A percentile compares a stretch with the other conserved stretches of the same genome.
These are phyloP conservation scores for Pyrenophora graminea DNA, from an alignment of 2,329 filamentous ascomycete species.

Conservation along the genomic window DNA sequence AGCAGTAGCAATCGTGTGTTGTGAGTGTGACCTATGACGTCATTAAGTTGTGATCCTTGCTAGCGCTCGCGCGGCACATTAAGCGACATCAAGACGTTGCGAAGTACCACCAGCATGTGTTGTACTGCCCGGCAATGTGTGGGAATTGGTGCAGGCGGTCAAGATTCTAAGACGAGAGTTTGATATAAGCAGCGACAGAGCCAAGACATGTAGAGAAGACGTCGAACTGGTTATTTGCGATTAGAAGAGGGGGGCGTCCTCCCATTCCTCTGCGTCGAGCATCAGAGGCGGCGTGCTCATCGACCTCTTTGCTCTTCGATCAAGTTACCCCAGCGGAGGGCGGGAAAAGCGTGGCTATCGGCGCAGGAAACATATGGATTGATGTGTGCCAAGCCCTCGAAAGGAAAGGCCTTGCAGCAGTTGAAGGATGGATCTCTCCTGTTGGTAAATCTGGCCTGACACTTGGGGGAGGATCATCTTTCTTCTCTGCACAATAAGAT, in stretches of 20 bases:
- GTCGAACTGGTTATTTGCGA: conserved; percentile 45
- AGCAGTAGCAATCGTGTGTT: neutral
- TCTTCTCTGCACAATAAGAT: conserved; percentile 38
- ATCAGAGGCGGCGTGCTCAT: conserved; percentile 25
- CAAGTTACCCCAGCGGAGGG: conserved; percentile 11
- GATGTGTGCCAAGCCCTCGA: conserved; percentile 23
- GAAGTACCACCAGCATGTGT: conserved; percentile 40
- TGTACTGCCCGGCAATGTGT: conserved; percentile 32
- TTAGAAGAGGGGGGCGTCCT: conserved; percentile 55
- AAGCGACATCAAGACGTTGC: conserved; percentile 9
- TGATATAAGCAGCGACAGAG: conserved; percentile 24
- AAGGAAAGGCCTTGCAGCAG: conserved; percentile 19
- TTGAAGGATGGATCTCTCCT: conserved; percentile 30
- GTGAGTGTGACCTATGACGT: neutral
- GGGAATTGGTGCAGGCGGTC: conserved; percentile 37
- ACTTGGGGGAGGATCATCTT: conserved; percentile 45
- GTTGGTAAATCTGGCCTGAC: conserved; percentile 41
- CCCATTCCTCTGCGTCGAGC: conserved; percentile 25
- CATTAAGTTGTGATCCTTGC: neutral
- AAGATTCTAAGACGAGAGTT: conserved; percentile 34
- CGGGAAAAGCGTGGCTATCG: conserved; percentile 15
- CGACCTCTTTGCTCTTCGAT: conserved; percentile 22
- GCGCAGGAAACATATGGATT: conserved; percentile 27
- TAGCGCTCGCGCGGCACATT: neutral
- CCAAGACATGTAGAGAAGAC: neutral